Conservation (phyloP, 1,284 basidiomycete species). For the Cutaneotrichosporon sp. region DNA sequence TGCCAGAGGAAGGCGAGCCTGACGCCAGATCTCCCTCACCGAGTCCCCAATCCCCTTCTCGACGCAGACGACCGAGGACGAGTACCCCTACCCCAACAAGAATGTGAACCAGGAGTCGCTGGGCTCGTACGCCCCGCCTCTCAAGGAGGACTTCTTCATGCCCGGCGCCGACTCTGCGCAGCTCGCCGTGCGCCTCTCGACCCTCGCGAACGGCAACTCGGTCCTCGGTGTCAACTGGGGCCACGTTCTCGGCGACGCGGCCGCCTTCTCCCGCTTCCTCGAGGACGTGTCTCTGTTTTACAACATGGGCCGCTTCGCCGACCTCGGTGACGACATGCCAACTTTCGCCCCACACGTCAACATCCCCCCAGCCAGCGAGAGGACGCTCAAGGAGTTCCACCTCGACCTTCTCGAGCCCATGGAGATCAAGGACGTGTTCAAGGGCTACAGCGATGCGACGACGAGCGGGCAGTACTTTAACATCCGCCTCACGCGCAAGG, state of each 20-base stretch:
- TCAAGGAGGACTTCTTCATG: slow-evolving; percentile 21
- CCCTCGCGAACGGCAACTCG: slow-evolving; percentile 18
- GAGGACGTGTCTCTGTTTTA: slow-evolving; percentile 31
- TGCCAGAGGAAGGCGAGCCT: background rate
- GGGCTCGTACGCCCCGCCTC: slow-evolving; percentile 21
- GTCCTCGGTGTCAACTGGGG: slow-evolving; percentile 32
- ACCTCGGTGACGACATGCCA: slow-evolving; percentile 26
- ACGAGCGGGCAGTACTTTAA: slow-evolving; percentile 17
- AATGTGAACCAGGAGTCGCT: slow-evolving; percentile 29
- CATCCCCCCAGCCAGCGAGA: slow-evolving; percentile 17
- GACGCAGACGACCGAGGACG: slow-evolving; percentile 24
- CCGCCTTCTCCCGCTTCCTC: slow-evolving; percentile 25
- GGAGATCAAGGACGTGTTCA: slow-evolving; percentile 8
- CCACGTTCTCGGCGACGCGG: slow-evolving; percentile 33
- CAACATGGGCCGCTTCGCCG: slow-evolving; percentile 20
- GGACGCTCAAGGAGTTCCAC: slow-evolving; percentile 17
- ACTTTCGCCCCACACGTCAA: slow-evolving; percentile 26
- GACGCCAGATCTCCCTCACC: slow-evolving; percentile 27
- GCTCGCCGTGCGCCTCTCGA: slow-evolving; percentile 26
- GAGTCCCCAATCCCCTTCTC: slow-evolving; percentile 33
- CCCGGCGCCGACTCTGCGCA: slow-evolving; percentile 26
- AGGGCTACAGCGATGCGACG: slow-evolving; percentile 17
- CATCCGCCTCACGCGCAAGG: slow-evolving; percentile 17
- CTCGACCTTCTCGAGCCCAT: slow-evolving; percentile 19
- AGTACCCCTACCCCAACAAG: slow-evolving; percentile 17